Evolutionary conservation across 306 rosid species (phyloP), one percentile per base, ranked within the genome.

Genomic region (Lathyrus tuberosus): DNA sequence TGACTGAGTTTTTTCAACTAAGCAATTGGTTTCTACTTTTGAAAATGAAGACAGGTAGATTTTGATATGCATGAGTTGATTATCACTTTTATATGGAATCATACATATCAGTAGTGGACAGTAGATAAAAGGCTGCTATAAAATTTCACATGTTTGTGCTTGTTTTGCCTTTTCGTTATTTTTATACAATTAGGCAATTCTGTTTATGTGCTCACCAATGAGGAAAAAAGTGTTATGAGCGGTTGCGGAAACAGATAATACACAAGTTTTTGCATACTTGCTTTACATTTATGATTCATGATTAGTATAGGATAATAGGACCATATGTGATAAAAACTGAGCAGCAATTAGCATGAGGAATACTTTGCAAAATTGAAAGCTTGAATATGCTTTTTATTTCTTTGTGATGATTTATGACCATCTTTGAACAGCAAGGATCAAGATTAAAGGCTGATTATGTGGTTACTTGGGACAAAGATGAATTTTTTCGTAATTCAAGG

Each of bases 391-490:
- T 26, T 37, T 38, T 57, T 14, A 51, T 41, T 58, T 56, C 31
- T 48, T 37, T 18, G 31, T 67, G 54, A 33, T 9, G 57, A 64
- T 67, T 44, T 38, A 6, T 70, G 61, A 67, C 62, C 79, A 68
- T 46, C 51, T 46, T 68, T 73, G 61, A 71, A 72, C 96, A 93
- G 98, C 73, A 88, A 88, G 97, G 97, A 24, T 88, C 96, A 22
- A 76, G 85, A 47, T 78, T 88, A 69, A 88, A 83, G 84, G 96
- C 94, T 24, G 91, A 90, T 84, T 90, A 86, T 33, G 97, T 88
- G 74, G 89, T 90, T 78, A 76, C 75, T 57, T 90, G 96, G 98
- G 97, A 90, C 76, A 90, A 75, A 79, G 92, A 86, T 72, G 86
- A 74, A 10, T 81, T 81, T 69, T 90, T 87, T 72, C 73, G 74